A percentile compares a stretch with the other conserved stretches of the same genome.
Conservation (phyloP, 208 protist species). For the Trypanosomatidae sp. region DNA sequence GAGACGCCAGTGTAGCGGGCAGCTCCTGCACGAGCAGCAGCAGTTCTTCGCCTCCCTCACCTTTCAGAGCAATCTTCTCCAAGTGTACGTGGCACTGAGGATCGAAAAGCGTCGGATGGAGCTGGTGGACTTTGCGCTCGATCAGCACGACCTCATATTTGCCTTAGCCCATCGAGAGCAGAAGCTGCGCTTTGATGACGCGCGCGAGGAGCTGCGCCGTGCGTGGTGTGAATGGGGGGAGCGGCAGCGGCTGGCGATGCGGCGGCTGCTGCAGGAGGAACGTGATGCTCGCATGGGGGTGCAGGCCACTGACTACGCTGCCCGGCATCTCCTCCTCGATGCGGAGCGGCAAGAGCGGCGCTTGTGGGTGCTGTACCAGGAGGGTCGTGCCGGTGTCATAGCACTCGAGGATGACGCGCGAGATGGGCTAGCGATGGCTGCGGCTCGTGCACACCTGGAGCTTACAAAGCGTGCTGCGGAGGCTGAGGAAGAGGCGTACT, state of each 20-base stretch:
- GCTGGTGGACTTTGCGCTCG: constrained; percentile 42
- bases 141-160: constrained; percentile 58
- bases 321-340: not conserved
- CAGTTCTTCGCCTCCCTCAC: constrained; percentile 22
- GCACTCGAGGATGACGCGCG: constrained; percentile 20
- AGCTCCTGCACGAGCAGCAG: constrained; percentile 21
- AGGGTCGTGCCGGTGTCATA: constrained; percentile 13
- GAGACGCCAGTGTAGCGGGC: constrained; percentile 31
- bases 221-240: constrained; percentile 28
- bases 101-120: constrained; percentile 40
- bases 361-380: constrained; percentile 10
- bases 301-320: constrained; percentile 29
- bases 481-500: constrained; percentile 36
- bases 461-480: constrained; percentile 18
- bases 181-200: constrained; percentile 11
- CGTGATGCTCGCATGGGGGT: constrained; percentile 42
- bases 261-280: constrained; percentile 39
- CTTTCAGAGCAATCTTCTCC: constrained; percentile 27
- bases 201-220: constrained; percentile 12
- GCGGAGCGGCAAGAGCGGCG: constrained; percentile 5
- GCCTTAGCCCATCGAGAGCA: constrained; percentile 26
- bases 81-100: constrained; percentile 45
- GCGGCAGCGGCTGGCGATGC: constrained; percentile 21
- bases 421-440: constrained; percentile 16
- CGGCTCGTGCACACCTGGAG: constrained; percentile 23